Conservation (phyloP, 1,284 basidiomycete genomes). For the Hypsizygus ulmarius region DNA sequence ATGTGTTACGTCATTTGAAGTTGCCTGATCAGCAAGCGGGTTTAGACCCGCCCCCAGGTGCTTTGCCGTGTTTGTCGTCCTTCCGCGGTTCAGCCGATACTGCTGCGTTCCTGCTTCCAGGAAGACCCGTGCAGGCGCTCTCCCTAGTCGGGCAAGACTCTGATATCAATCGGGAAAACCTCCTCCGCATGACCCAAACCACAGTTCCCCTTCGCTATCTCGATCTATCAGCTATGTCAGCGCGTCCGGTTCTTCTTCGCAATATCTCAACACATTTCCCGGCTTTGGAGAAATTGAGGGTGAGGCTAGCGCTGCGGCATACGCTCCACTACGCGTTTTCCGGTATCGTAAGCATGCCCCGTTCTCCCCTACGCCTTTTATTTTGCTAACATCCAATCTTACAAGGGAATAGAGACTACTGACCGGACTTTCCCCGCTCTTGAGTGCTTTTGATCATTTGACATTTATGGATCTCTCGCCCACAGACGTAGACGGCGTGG, state of each 20-base stretch:
- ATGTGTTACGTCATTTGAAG: slow-evolving; percentile 46
- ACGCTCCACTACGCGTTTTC: slow-evolving; percentile 62
- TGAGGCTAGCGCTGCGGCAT: slow-evolving; percentile 61
- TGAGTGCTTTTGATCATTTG: slow-evolving; percentile 36
- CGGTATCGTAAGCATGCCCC: slow-evolving; percentile 54
- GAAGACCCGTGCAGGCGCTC: slow-evolving; percentile 53
- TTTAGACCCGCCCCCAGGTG: slow-evolving; percentile 34
- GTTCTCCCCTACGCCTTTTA: slow-evolving; percentile 5
- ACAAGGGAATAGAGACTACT: slow-evolving; percentile 39
- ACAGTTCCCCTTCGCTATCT: slow-evolving; percentile 47
- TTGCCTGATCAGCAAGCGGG: slow-evolving; percentile 45
- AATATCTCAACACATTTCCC: slow-evolving; percentile 52
- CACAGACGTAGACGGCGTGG: slow-evolving; percentile 45
- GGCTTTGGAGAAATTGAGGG: slow-evolving; percentile 47
- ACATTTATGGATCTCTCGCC: slow-evolving; percentile 53
- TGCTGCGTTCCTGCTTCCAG: slow-evolving; percentile 58
- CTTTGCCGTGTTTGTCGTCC: slow-evolving; percentile 44
- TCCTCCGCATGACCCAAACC: slow-evolving; percentile 47
- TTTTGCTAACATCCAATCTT: slow-evolving; percentile 9
- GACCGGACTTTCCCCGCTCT: slow-evolving; percentile 41
- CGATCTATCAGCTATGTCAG: slow-evolving; percentile 58
- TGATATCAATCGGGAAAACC: slow-evolving; percentile 48
- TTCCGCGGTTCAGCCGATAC: slow-evolving; percentile 60
- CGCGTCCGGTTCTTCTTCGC: slow-evolving; percentile 53
- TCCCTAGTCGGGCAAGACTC: slow-evolving; percentile 56